Base-by-base conservation (phyloP, 257 asterid genomes). In the Voacanga thouarsii region DNA sequence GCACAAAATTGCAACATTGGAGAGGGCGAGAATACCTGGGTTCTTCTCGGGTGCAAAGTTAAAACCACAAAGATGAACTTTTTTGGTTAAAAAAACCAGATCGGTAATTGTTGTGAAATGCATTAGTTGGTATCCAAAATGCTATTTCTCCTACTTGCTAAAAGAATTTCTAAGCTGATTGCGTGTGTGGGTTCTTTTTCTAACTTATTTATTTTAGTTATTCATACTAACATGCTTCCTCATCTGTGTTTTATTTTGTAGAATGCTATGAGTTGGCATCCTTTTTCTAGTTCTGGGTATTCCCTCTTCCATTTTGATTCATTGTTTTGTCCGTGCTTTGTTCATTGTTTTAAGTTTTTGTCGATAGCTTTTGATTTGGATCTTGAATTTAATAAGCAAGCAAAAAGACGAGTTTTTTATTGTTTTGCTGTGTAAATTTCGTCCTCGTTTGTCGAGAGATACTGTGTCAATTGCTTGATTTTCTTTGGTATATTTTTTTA, bases 251-350 rank as follows among this genome's bases (percentile, higher is more conserved):
- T 72, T 67, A 66, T 76, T 24, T 69, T 83, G 84, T 90, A 86
- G 89, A 80, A 86, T 72, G 88, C 93, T 87, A 84, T 74, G 99
- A 96, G 89, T 96, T 96, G 50, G 97, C 99, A 75, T 96, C 99
- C 15, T 93, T 96, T 83, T 96, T 96, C 86, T 96, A 98, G 99
- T 96, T 96, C 87, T 96, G 99, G 99, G 99, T 96, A 93, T 73
- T 73, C 72, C 71, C 71, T 84, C 65, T 49, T 75, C 86, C 83
- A 53, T 18, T 44, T 66, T 4, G 30, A 77, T 43, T 57, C 47
- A 18, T 57, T 71, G 10, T 71, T 44, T 56, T 10, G n/a, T n/a
- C n/a, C n/a, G n/a, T n/a, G n/a, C n/a, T n/a, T n/a, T n/a, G n/a
- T n/a, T n/a, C n/a, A n/a, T n/a, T n/a, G n/a, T n/a, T n/a, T n/a